Evolutionary conservation across 129 eudicot species (phyloP), one percentile per base, ranked within the genome.

Genomic region (Tanacetum coccineum): DNA sequence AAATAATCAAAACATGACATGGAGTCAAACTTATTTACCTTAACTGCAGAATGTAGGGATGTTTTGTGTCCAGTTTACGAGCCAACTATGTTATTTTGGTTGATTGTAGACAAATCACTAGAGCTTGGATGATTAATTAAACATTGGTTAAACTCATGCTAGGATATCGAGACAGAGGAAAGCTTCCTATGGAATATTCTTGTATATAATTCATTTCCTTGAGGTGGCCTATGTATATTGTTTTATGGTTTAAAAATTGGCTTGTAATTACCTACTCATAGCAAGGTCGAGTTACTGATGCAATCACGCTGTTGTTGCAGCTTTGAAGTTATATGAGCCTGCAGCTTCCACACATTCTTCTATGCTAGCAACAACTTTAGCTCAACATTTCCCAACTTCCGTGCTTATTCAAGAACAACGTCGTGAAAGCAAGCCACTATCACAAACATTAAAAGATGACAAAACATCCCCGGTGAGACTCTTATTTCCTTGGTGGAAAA

Each of bases 391-490:
- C 76, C 87, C 89, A 39, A 64, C 87, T 47, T 81, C 96, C 9
- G 87, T 82, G 71, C 73, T 80, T 58, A 78, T 80, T 72, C 96
- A 84, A 77, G 96, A 86, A 64, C 95, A 76, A 70, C 86, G 78
- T 47, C 83, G 82, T 67, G 91, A 84, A 14, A 68, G 74, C 79
- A 84, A 72, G 78, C 59, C 84, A 4, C 69, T 78, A 51, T 74
- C 84, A 76, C 80, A 61, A 67, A 79, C 74, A 28, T 51, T 30
- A 45, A 82, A 64, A 74, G 87, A 80, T 21, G 87, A 85, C 32
- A 85, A 39, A 73, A 55, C 78, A 68, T 79, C 62, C 67, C 90
- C 76, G 82, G 95, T 82, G 76, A 74, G 81, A 39, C 50, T 64
- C 54, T 60, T 9, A 3, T 8, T 69, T 36, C 10, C 17, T 49